Conservation (phyloP, 2,329 filamentous ascomycete genomes). For the Hypoxylon rubiginosum region DNA sequence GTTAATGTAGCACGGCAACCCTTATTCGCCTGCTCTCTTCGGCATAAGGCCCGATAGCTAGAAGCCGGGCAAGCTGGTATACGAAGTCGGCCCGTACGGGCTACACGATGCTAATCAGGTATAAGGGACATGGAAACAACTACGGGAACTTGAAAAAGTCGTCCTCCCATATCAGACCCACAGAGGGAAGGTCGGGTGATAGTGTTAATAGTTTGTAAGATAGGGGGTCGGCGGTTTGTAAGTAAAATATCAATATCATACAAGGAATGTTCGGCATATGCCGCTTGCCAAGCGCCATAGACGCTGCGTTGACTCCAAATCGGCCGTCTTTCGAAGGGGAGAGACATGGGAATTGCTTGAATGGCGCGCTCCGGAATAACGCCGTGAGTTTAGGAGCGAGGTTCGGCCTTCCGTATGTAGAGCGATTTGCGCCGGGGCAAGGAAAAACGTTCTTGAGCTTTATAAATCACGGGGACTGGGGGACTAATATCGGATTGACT, state of each 20-base stretch:
- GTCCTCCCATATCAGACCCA: background rate
- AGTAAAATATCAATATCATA: background rate
- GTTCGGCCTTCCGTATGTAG: conserved; percentile 27
- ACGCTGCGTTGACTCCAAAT: background rate
- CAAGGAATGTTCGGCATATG: conserved; percentile 7
- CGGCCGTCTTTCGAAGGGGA: background rate
- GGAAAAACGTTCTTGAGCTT: conserved; percentile 22
- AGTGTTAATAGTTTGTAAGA: background rate
- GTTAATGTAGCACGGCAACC: background rate
- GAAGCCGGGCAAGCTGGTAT: background rate
- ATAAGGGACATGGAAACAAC: background rate
- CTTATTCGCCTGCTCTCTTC: background rate
- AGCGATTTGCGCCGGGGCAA: conserved; percentile 29
- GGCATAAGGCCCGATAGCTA: background rate
- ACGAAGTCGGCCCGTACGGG: conserved; percentile 1
- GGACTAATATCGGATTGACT: too few species aligned
- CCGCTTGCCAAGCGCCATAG: conserved; percentile 1
- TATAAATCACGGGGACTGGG: conserved; percentile 21
- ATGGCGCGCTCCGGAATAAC: conserved; percentile 26
- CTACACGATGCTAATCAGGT: background rate
- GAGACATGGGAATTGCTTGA: conserved; percentile 8
- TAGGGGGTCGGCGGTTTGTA: background rate
- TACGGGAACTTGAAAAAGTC: background rate
- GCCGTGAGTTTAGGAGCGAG: conserved; percentile 21
- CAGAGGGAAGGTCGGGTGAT: conserved; percentile 1